These are phyloP conservation scores for Calonectria pseudoreteaudii DNA, from an alignment of 2,329 filamentous ascomycete genomes.

Conservation along the genomic window DNA sequence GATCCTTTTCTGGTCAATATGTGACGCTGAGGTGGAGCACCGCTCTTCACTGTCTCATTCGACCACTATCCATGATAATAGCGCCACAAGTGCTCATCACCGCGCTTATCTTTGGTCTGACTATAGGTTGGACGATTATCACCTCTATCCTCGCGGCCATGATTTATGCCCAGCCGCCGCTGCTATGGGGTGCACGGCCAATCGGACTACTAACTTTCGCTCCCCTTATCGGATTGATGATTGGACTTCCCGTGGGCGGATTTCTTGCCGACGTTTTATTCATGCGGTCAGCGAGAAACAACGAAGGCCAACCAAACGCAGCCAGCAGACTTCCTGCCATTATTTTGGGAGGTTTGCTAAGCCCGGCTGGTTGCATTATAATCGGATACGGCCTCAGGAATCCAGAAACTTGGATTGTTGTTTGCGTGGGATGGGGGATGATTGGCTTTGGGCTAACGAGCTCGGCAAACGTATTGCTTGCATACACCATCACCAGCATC, in stretches of 20 bases:
- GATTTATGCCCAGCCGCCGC: neutral
- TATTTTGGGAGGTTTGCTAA: neutral
- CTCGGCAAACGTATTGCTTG: neutral
- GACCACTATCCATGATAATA: neutral
- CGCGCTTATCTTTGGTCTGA: neutral
- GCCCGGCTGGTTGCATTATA: neutral
- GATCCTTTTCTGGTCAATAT: neutral
- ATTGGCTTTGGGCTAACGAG: neutral
- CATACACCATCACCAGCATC: neutral
- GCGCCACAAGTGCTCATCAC: neutral
- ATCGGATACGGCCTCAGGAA: neutral
- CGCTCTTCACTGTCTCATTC: neutral
- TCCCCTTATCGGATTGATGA: neutral
- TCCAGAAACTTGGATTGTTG: neutral
- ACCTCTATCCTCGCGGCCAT: neutral
- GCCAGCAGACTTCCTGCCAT: neutral
- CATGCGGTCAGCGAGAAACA: neutral
- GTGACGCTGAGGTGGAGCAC: no score
- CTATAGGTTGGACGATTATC: neutral
- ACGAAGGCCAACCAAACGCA: neutral
- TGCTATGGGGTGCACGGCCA: neutral
- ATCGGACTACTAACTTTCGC: neutral
- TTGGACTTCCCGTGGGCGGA: neutral
- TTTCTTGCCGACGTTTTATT: neutral
- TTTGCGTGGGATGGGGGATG: neutral